Evolutionary conservation across 345 rosid genomes (phyloP).

Genomic region (Mallotus nudiflorus): DNA sequence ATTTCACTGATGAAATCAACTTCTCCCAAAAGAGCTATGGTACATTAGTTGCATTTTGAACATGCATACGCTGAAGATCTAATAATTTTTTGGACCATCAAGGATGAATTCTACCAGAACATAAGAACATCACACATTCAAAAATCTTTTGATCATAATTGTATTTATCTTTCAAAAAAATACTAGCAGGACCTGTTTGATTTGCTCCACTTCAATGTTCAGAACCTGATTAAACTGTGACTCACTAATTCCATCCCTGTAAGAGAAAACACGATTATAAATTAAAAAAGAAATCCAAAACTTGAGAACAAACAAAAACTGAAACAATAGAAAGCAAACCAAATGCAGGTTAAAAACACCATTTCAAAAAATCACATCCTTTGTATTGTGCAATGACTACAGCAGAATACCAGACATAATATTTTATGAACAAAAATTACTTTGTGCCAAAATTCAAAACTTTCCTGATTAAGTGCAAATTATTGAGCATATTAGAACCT

Average conservation of each 20-base stretch:
- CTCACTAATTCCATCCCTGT: constrained; percentile 92
- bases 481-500: neutral
- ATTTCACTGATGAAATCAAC: neutral
- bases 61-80: neutral
- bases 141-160: neutral
- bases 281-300: constrained; percentile 7
- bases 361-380: neutral
- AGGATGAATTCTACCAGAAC: neutral
- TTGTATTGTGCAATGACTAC: neutral
- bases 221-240: constrained; percentile 91
- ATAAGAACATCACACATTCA: neutral
- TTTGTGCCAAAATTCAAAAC: neutral
- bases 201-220: constrained; percentile 79
- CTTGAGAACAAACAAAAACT: neutral
- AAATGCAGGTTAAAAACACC: neutral
- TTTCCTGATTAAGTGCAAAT: neutral
- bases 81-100: neutral
- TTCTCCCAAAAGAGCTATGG: neutral
- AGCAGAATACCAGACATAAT: neutral
- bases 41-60: neutral
- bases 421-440: neutral
- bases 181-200: constrained; percentile 52
- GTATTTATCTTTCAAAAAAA: neutral
- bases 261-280: constrained; percentile 16
- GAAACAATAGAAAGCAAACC: neutral